A percentile compares a stretch with the other conserved stretches of the same genome.
These are phyloP conservation scores for Ilyonectria robusta DNA, from an alignment of 2,329 filamentous ascomycete genomes.

Conservation along the genomic window DNA sequence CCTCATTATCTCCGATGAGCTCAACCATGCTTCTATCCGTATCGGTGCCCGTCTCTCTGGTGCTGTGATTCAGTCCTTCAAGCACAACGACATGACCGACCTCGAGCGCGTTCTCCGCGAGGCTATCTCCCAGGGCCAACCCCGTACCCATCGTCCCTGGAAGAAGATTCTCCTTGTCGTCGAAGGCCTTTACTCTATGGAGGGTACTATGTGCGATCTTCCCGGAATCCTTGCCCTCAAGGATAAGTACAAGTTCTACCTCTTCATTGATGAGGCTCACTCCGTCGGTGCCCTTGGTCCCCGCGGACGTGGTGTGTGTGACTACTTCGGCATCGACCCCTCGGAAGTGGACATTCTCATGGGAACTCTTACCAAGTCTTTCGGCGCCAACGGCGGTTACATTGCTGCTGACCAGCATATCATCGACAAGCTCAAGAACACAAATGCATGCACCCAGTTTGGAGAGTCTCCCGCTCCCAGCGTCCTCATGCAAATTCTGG, in stretches of 20 bases:
- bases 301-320: constrained; percentile 91
- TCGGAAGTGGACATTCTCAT: constrained; percentile 94
- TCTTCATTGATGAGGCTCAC: constrained; percentile 97
- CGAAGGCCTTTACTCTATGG: constrained; percentile 99
- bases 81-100: constrained; percentile 95
- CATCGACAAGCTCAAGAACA: constrained; percentile 90
- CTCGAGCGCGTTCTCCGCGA: constrained; percentile 90
- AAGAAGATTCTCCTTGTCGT: constrained; percentile 98
- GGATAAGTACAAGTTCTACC: constrained; percentile 95
- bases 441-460: constrained; percentile 88
- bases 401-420: constrained; percentile 90
- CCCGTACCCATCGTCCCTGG: constrained; percentile 98
- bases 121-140: constrained; percentile 95
- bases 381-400: constrained; percentile 97
- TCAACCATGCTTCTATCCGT: constrained; percentile 98
- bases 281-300: constrained; percentile 94
- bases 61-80: constrained; percentile 95
- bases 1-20: constrained; percentile 94
- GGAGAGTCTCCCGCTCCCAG: constrained; percentile 91
- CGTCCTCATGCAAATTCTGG: constrained; percentile 91
- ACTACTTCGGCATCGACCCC: constrained; percentile 95
- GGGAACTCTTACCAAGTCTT: constrained; percentile 98
- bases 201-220: constrained; percentile 98
- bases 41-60: constrained; percentile 94
- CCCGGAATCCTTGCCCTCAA: constrained; percentile 89